phyloP scores from a whole-genome alignment of 1,284 basidiomycete species.

The Sphaerobolus stellatus region DNA sequence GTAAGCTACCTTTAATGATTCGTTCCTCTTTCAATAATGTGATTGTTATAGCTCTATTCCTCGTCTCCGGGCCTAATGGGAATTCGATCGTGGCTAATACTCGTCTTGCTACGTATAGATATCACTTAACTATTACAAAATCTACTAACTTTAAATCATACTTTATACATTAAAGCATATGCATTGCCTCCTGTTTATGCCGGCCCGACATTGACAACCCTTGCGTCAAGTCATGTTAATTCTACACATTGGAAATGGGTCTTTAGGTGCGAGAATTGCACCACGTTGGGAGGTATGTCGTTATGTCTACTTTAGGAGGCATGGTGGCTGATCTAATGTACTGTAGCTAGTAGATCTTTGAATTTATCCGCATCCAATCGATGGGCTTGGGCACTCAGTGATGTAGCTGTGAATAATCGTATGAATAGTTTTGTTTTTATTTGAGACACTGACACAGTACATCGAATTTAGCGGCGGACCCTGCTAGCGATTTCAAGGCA shows the following conservation, averaged over 20 bases:
- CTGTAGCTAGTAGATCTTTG: background rate
- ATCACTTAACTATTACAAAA: background rate
- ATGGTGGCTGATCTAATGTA: too few relatives aligned
- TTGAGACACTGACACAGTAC: constrained; percentile 3
- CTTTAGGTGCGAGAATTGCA: constrained; percentile 56
- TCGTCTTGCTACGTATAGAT: constrained; percentile 51
- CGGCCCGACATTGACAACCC: constrained; percentile 47
- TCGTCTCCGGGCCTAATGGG: constrained; percentile 60
- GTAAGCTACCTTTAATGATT: too few relatives aligned
- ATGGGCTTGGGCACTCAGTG: constrained; percentile 54
- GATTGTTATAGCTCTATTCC: constrained; percentile 37
- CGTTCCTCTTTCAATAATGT: too few relatives aligned
- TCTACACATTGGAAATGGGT: constrained; percentile 58
- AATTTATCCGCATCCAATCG: constrained; percentile 23
- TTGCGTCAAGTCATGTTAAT: constrained; percentile 42
- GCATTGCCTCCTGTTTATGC: constrained; percentile 42
- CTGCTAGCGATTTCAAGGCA: constrained; percentile 39
- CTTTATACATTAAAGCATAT: constrained; percentile 44
- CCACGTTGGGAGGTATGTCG: constrained; percentile 21
- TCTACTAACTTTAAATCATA: background rate
- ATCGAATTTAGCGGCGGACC: constrained; percentile 34
- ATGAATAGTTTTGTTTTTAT: background rate
- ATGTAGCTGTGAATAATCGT: constrained; percentile 7
- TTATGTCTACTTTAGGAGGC: too few relatives aligned
- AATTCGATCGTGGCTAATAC: constrained; percentile 52